A percentile compares a stretch with the other conserved stretches of the same genome.
Evolutionary conservation across 352 stramenopile species (phyloP).

Genomic region (Phytophthora palmivora): DNA sequence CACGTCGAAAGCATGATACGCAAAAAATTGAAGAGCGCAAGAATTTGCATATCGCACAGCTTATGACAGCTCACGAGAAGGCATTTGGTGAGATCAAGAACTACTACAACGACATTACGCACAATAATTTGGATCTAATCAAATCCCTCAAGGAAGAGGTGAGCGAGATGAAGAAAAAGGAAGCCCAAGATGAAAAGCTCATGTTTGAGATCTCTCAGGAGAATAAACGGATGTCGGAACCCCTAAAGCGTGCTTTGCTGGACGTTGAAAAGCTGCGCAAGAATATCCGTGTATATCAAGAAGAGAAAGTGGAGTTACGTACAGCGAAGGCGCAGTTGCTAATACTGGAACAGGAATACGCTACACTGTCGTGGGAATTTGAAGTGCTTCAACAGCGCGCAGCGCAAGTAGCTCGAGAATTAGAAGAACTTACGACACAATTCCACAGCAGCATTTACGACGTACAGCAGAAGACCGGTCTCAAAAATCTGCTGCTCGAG

Average conservation of each 20-base stretch:
- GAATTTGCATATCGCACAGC: conserved; percentile 91
- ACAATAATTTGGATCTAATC: conserved; percentile 97
- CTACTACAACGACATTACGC: conserved; percentile 98
- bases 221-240: conserved; percentile 96
- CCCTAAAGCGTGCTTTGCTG: conserved; percentile 89
- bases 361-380: conserved; percentile 93
- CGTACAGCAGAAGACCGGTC: conserved; percentile 93
- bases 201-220: conserved; percentile 96
- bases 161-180: conserved; percentile 94
- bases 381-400: conserved; percentile 93
- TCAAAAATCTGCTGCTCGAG: conserved; percentile 95
- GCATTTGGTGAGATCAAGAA: conserved; percentile 97
- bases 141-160: conserved; percentile 96
- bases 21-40: conserved; percentile 93
- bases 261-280: conserved; percentile 79
- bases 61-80: conserved; percentile 95
- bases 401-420: conserved; percentile 85
- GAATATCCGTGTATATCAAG: conserved; percentile 72
- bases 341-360: conserved; percentile 90
- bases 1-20: conserved; percentile 84
- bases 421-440: conserved; percentile 88
- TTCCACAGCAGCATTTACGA: conserved; percentile 93
- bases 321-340: conserved; percentile 77
- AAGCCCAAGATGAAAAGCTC: conserved; percentile 93
- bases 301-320: conserved; percentile 74